phyloP scores from a whole-genome alignment of 2,329 filamentous ascomycete genomes.

The Fusarium udum region DNA sequence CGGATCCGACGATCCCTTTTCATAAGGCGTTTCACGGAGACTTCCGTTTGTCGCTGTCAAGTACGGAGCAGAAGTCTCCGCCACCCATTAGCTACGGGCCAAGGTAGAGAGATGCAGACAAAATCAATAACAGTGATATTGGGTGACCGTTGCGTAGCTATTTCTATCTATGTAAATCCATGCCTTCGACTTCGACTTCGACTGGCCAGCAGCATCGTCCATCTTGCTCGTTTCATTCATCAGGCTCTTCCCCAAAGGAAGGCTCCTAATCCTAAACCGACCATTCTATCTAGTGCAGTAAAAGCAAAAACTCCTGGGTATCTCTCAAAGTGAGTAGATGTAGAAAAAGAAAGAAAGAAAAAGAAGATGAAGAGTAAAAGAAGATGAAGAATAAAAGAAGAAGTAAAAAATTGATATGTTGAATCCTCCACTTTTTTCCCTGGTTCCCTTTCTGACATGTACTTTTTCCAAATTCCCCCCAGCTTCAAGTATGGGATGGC shows the following conservation, averaged over 20 bases:
- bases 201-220: constrained; percentile 45
- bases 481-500: constrained; percentile 6
- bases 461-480: constrained; percentile 16
- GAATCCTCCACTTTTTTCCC: constrained; percentile 13
- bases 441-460: constrained; percentile 13
- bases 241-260: constrained; percentile 33
- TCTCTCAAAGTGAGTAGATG: constrained; percentile 44
- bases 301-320: constrained; percentile 41
- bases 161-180: constrained; percentile 42
- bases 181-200: constrained; percentile 37
- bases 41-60: not conserved
- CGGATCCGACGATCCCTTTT: constrained; percentile 28
- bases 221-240: constrained; percentile 45
- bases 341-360: constrained; percentile 26
- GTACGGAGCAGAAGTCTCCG: not conserved
- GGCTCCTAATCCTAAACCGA: constrained; percentile 37
- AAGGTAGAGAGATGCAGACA: not conserved
- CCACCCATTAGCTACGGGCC: not conserved
- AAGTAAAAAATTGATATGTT: constrained; percentile 1
- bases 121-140: constrained; percentile 31
- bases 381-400: constrained; percentile 7
- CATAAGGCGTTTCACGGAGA: constrained; percentile 30
- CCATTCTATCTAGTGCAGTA: constrained; percentile 41
- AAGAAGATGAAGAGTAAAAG: constrained; percentile 18
- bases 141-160: constrained; percentile 36